Conservation (phyloP, 495 filamentous ascomycete species). For the Xylaria palmicola region DNA sequence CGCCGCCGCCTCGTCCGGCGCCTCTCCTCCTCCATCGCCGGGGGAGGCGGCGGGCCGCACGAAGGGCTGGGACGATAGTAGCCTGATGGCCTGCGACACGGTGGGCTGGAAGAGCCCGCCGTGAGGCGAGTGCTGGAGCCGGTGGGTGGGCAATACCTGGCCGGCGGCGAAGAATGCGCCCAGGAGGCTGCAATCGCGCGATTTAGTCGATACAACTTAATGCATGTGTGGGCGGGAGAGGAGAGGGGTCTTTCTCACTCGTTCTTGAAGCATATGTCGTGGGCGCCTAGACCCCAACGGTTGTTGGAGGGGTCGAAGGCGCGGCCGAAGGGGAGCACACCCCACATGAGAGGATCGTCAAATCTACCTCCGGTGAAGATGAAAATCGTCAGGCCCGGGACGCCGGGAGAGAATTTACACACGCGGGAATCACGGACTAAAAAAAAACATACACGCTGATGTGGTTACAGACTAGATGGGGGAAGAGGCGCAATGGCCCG, state of each 20-base stretch:
- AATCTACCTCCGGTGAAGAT: too few relatives aligned
- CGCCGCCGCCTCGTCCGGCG: background rate
- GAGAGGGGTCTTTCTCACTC: conserved; percentile 42
- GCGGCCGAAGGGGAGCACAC: conserved; percentile 72
- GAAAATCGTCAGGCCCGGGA: too few relatives aligned
- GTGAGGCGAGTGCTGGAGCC: conserved; percentile 65
- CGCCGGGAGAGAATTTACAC: too few relatives aligned
- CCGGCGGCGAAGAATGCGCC: conserved; percentile 76
- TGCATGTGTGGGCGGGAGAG: background rate
- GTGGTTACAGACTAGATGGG: conserved; percentile 87
- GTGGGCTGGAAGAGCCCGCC: conserved; percentile 88
- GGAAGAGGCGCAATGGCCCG: too few relatives aligned
- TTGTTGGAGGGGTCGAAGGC: conserved; percentile 68
- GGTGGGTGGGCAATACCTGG: conserved; percentile 87
- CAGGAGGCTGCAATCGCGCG: conserved; percentile 45
- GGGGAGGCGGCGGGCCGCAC: background rate
- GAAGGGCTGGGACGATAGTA: conserved; percentile 63
- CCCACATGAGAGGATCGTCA: conserved; percentile 94
- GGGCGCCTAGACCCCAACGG: conserved; percentile 83
- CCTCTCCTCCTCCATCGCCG: too few relatives aligned
- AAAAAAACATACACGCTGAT: conserved; percentile 79
- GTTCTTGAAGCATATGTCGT: conserved; percentile 88
- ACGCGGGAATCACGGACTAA: conserved; percentile 7
- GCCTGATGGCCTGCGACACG: conserved; percentile 78
- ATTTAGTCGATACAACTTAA: background rate